Base-by-base conservation (phyloP, 257 asterid species). In the Euphrasia confusa region DNA sequence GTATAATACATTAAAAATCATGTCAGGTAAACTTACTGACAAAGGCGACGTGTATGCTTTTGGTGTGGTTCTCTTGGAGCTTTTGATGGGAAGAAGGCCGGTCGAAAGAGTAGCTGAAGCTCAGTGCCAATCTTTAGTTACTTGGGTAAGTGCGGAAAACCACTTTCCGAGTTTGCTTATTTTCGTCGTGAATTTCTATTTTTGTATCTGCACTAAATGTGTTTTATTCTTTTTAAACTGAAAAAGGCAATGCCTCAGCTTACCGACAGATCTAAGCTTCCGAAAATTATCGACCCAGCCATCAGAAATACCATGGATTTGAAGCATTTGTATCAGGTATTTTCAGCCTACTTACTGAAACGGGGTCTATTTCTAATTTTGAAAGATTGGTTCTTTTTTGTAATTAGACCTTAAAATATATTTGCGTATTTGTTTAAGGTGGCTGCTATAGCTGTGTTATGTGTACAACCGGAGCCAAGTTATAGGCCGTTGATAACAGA, bases 211-310 rank as follows among this genome's bases (percentile, higher is more conserved):
- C 64, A 49, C 61, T 79, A 21, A 63, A 74, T 17, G 70, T 17
- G 2, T 24, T 5, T 53, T 7, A n/a, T 9, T 58, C 32, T 54
- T 75, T 35, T 45, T 63, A 39, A 28, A 68, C 47, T 4, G 42
- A 71, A 15, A 67, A 94, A 94, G 99, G 99, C 95, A 32, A 87
- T 90, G 95, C 95, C 99, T 67, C 99, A 85, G 75, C 95, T 94
- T 56, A 90, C 87, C 0, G 95, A 94, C 78, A 78, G 97, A 78
- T 72, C 89, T 67, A 90, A 90, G 89, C 95, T 94, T 66, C 95
- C 97, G 2, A 83, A 69, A 56, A 85, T 87, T n/a, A 89, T 94
- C 0, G 97, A 94, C 74, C 87, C 87, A 24, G 82, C 74, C 77
- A 94, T 90, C 64, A 78, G 76, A 74, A 79, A 85, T 61, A 75